phyloP scores from a whole-genome alignment of 2,329 filamentous ascomycete species.

The Fusarium nisikadoi region DNA sequence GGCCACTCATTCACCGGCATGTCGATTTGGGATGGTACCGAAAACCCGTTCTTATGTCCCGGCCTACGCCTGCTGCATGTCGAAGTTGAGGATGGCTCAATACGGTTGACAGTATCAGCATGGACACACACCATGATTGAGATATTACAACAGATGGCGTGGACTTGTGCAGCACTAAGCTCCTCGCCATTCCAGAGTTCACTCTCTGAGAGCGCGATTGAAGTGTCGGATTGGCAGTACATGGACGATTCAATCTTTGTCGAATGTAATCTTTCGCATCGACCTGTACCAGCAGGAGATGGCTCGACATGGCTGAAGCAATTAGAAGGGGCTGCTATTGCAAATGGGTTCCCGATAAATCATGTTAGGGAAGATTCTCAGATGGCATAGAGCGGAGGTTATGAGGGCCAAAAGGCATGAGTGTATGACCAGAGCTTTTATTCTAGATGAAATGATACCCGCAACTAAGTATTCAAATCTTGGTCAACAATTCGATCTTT shows the following conservation, averaged over 20 bases:
- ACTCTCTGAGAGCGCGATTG: constrained; percentile 46
- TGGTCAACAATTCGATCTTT: not conserved
- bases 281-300: constrained; percentile 44
- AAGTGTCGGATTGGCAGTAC: constrained; percentile 49
- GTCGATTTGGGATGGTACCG: constrained; percentile 51
- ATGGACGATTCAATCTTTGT: constrained; percentile 49
- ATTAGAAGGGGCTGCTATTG: constrained; percentile 47
- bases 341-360: constrained; percentile 49
- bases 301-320: constrained; percentile 46
- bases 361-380: constrained; percentile 10
- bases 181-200: constrained; percentile 49
- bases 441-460: constrained; percentile 36
- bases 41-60: constrained; percentile 41
- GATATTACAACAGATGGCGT: constrained; percentile 52
- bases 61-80: constrained; percentile 50
- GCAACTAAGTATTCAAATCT: not conserved
- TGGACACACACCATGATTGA: constrained; percentile 51
- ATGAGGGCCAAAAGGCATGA: not conserved
- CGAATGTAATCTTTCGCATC: constrained; percentile 49
- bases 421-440: constrained; percentile 5
- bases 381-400: not conserved
- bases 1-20: constrained; percentile 47
- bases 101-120: constrained; percentile 49
- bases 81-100: constrained; percentile 48
- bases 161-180: constrained; percentile 50